Percentiles rank a stretch among this genome's conserved stretches.
Conservation (phyloP, 495 filamentous ascomycete species). For the Xylaria palmicola region DNA sequence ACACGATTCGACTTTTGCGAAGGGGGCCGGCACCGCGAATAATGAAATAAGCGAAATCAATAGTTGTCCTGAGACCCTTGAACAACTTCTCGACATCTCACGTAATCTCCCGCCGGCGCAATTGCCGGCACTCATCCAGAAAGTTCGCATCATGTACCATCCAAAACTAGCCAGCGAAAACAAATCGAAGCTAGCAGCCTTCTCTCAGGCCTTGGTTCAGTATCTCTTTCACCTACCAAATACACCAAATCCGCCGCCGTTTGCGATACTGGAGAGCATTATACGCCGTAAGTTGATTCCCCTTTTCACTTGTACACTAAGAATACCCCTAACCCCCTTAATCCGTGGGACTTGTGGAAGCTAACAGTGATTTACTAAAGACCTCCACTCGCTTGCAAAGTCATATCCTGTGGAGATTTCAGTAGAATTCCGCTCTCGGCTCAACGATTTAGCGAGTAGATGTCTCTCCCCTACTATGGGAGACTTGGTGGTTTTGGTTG, state of each 20-base stretch:
- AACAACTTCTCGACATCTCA: conserved; percentile 67
- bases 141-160: conserved; percentile 85
- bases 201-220: conserved; percentile 72
- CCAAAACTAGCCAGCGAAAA: conserved; percentile 82
- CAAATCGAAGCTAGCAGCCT: conserved; percentile 75
- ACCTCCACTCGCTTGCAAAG: conserved; percentile 85
- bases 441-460: conserved; percentile 63
- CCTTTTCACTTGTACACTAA: neutral
- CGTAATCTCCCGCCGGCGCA: conserved; percentile 58
- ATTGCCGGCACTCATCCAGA: conserved; percentile 76
- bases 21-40: neutral
- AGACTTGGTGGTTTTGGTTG: conserved; percentile 79
- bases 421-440: conserved; percentile 68
- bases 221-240: conserved; percentile 70
- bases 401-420: conserved; percentile 74
- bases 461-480: conserved; percentile 63
- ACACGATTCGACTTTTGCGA: conserved; percentile 42
- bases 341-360: no score
- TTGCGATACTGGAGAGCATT: conserved; percentile 42
- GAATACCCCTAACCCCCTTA: no score
- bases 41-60: neutral
- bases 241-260: conserved; percentile 28
- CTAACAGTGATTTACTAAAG: neutral
- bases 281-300: conserved; percentile 29
- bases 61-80: conserved; percentile 71